Percentiles rank a stretch among this genome's conserved stretches.
Conservation (phyloP, 2,329 filamentous ascomycete genomes). For the Fusarium illudens region DNA sequence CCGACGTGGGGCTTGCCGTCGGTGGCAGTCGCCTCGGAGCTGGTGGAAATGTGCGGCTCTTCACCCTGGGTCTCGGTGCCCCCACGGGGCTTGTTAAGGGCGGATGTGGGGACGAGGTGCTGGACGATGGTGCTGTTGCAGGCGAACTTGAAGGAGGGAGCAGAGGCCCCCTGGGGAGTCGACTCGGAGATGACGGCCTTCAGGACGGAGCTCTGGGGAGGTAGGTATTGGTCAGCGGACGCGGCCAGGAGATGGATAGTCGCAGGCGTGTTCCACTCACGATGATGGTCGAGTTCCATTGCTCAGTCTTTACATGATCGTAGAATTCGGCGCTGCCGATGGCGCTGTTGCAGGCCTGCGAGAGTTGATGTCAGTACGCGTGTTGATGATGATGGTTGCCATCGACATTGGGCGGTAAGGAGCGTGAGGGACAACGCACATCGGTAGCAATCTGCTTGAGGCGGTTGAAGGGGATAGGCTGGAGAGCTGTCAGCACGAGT, state of each 20-base stretch:
- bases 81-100: conserved; percentile 66
- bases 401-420: conserved; percentile 33
- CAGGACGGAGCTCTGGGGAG: conserved; percentile 78
- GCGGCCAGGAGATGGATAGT: background rate
- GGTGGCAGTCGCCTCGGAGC: conserved; percentile 63
- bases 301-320: conserved; percentile 83
- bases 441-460: conserved; percentile 87
- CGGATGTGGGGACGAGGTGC: conserved; percentile 77
- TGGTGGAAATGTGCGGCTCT: conserved; percentile 64
- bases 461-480: conserved; percentile 80
- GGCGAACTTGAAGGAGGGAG: conserved; percentile 86
- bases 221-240: conserved; percentile 26
- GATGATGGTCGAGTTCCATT: conserved; percentile 94
- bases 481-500: conserved; percentile 34
- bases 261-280: conserved; percentile 57
- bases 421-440: conserved; percentile 60
- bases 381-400: conserved; percentile 8
- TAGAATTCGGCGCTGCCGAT: conserved; percentile 81
- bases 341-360: conserved; percentile 81
- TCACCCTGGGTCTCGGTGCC: conserved; percentile 59
- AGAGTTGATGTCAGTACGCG: conserved; percentile 19
- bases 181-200: conserved; percentile 80
- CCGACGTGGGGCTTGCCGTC: conserved; percentile 78
- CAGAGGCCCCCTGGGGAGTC: conserved; percentile 62
- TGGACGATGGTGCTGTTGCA: conserved; percentile 99